These are phyloP conservation scores for Quercus cerris DNA, from an alignment of 306 rosid species.

Conservation along the genomic window DNA sequence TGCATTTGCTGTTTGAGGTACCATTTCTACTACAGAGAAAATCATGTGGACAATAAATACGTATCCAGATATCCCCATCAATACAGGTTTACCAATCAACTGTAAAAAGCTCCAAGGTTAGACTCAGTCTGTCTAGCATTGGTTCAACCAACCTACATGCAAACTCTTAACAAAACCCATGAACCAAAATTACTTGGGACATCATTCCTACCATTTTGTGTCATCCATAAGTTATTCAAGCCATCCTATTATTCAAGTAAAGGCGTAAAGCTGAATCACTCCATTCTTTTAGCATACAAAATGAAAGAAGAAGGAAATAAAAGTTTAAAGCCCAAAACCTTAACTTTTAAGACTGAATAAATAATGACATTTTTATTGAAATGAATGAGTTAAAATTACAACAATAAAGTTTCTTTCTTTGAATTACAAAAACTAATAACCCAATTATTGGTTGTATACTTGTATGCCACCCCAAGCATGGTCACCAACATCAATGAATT, in stretches of 20 bases:
- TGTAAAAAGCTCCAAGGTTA: too few species aligned
- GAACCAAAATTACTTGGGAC: not conserved
- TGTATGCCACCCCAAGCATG: not conserved
- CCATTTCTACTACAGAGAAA: too few species aligned
- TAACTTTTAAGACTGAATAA: not conserved
- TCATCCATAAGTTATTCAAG: too few species aligned
- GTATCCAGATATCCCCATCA: too few species aligned
- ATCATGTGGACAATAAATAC: too few species aligned
- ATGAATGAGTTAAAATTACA: slow-evolving; percentile 23
- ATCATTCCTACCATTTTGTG: not conserved
- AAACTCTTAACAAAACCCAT: not conserved
- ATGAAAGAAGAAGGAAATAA: not conserved
- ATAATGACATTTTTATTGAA: slow-evolving; percentile 5
- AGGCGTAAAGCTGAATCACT: too few species aligned
- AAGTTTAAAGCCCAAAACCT: not conserved
- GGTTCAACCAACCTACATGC: too few species aligned
- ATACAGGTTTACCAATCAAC: too few species aligned
- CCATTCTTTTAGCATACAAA: too few species aligned
- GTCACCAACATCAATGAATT: not conserved
- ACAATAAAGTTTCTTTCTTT: slow-evolving; percentile 19
- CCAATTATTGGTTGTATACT: not conserved
- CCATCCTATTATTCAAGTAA: too few species aligned
- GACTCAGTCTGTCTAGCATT: too few species aligned
- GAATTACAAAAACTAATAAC: not conserved
- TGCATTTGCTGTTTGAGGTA: too few species aligned